Evolutionary conservation across 257 asterid species (phyloP).

Genomic region (Ophiorrhiza pumila): DNA sequence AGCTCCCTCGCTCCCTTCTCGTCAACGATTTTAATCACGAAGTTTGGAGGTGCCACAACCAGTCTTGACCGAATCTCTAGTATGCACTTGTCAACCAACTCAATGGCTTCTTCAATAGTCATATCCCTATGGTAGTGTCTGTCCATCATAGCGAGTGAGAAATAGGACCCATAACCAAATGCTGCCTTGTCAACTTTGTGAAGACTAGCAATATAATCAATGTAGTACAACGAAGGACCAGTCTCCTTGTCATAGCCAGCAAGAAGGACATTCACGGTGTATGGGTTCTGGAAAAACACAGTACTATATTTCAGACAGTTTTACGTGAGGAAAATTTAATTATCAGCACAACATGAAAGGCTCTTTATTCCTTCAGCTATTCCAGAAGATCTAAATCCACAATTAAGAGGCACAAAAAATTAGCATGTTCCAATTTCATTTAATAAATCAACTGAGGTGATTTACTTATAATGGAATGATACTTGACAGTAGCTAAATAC

Average conservation of each 20-base stretch:
- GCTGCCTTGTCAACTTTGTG: conserved; percentile 95
- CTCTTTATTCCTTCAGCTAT: background rate
- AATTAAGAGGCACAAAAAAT: background rate
- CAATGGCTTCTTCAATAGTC: conserved; percentile 84
- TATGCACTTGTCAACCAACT: conserved; percentile 73
- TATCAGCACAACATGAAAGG: background rate
- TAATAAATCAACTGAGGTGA: no score
- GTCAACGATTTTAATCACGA: conserved; percentile 87
- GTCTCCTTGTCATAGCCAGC: conserved; percentile 92
- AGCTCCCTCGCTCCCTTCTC: conserved; percentile 79
- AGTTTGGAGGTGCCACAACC: conserved; percentile 90
- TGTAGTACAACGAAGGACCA: conserved; percentile 82
- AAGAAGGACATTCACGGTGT: conserved; percentile 70
- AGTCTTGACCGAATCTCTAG: conserved; percentile 75
- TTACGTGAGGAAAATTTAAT: background rate
- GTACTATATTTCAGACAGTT: background rate
- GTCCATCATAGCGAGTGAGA: conserved; percentile 90
- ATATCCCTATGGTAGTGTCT: conserved; percentile 81
- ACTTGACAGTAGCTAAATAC: no score
- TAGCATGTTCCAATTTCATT: background rate
- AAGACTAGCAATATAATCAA: conserved; percentile 80
- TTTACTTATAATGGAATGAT: no score
- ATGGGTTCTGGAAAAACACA: conserved; percentile 64
- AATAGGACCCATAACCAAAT: conserved; percentile 89
- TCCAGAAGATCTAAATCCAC: background rate